Base-by-base conservation (phyloP, 169 alveolate genomes). In the Nephromyces sp. region DNA sequence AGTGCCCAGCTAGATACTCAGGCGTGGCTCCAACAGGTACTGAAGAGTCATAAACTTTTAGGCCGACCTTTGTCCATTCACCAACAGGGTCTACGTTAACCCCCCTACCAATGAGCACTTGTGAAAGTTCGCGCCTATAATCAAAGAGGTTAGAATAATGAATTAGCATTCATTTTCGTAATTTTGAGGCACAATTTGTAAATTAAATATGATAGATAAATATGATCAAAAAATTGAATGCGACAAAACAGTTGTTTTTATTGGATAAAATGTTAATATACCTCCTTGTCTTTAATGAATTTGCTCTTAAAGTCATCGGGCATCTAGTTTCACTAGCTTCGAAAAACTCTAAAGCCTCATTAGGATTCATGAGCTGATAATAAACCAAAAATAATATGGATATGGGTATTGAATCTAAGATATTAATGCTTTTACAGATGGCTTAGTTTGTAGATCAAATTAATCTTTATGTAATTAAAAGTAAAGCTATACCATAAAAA, bases 11-110 rank as follows among this genome's bases (percentile, higher is more conserved):
- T 52, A 92, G 79, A 81, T 94, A 94, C 83, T 94, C 98, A 21
- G 98, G 97, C 1, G 98, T 94, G 21, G 98, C 97, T 4, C 84
- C 84, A 22, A 94, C 89, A 22, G 97, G 97, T 25, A 94, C 97
- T 25, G 85, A 51, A 57, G 94, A 83, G 32, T 91, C 94, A 70
- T 88, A 88, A 6, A 94, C 93, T 75, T 88, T 91, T 31, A 94
- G 81, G 21, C 96, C 83, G 30, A 94, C 98, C 74, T 94, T 92
- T 1, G 89, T 86, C 96, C 98, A 94, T 64, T 89, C 94, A 33
- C 93, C 96, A 0, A 86, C 78, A n/a, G 96, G 95, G 67, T 94
- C 97, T 24, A 90, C 86, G 73, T 90, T 91, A 29, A 90, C 94
- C n/a, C 97, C 97, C 68, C 96, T 84, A 71, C 93, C 86, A 25